Evolutionary conservation across 1,284 basidiomycete species (phyloP), one percentile per base, ranked within the genome.

Genomic region (Ceratobasidium sp.): DNA sequence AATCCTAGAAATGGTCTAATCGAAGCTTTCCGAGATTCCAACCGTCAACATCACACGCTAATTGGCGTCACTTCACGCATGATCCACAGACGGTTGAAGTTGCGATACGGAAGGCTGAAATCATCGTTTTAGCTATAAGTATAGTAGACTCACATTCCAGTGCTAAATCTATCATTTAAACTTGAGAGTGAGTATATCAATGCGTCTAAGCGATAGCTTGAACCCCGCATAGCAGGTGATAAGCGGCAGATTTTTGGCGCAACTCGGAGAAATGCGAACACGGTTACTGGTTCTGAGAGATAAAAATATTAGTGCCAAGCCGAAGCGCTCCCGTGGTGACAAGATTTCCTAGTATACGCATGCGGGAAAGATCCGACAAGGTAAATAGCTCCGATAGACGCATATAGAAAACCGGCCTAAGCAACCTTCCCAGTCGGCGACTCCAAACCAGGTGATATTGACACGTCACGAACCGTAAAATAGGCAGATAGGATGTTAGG

Each of bases 251-350:
- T 39, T 22, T 24, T 27, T 64, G 41, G 29, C 19, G 7, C 43
- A 49, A 43, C 31, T 64, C 62, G 62, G 62, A 64, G 62, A 64
- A 64, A 24, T 64, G 22, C 19, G 43, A 64, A 64, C 29, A 49
- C 43, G 43, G 39, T 29, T 16, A 31, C 19, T 19, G 56, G 19
- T 39, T 58, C 56, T 37, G 29, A 22, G 31, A 22, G 31, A 37
- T 58, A 58, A 58, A 58, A 58, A 31, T 14, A 58, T 22, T 4
- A 3, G 14, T 58, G 56, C 29, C 56, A 58, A 16, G 56, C 31
- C 31, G 19, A 51, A 39, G 34, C 29, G 7, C 16, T 5, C 14
- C n/a, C 31, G 22, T 29, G 14, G 37, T 16, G 19, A 58, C 34
- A 39, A 43, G 41, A 14, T 43, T 43, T 6, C 41, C 41, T 9